phyloP scores from a whole-genome alignment of 345 rosid genomes.

The Luvunga scandens region DNA sequence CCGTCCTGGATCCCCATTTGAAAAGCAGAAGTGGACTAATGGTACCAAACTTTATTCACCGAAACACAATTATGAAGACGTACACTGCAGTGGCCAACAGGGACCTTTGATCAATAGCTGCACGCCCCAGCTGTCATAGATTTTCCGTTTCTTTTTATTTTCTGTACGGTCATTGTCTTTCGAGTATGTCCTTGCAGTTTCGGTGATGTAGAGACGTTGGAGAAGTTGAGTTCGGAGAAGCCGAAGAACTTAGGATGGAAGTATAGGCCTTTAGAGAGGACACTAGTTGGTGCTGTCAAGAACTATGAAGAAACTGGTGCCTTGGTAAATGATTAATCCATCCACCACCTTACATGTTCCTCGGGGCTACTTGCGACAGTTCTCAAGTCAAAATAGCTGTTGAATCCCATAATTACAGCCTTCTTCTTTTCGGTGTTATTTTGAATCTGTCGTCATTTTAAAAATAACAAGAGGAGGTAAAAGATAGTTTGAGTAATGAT shows the following conservation, averaged over 20 bases:
- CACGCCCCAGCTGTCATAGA: background rate
- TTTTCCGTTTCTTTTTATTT: background rate
- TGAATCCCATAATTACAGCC: background rate
- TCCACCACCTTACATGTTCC: background rate
- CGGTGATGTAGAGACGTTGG: conserved; percentile 4
- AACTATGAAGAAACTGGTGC: conserved; percentile 32
- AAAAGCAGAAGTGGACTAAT: background rate
- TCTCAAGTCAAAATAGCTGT: background rate
- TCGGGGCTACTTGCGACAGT: background rate
- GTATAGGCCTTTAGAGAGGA: conserved; percentile 44
- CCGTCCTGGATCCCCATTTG: too few relatives aligned
- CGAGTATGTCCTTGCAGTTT: conserved; percentile 15
- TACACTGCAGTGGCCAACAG: background rate
- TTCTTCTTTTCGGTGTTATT: background rate
- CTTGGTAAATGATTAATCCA: conserved; percentile 1
- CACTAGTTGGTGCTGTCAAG: conserved; percentile 39
- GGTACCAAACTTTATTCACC: background rate
- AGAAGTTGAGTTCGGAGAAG: conserved; percentile 36
- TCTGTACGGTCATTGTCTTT: background rate
- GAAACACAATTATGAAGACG: background rate
- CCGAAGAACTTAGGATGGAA: conserved; percentile 49
- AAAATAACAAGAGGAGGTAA: background rate
- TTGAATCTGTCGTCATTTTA: background rate
- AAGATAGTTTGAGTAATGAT: too few relatives aligned
- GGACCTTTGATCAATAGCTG: background rate